Percentiles rank a stretch among this genome's conserved stretches.
Conservation (phyloP, 805 yeast species). For the Candida yuanshanica region DNA sequence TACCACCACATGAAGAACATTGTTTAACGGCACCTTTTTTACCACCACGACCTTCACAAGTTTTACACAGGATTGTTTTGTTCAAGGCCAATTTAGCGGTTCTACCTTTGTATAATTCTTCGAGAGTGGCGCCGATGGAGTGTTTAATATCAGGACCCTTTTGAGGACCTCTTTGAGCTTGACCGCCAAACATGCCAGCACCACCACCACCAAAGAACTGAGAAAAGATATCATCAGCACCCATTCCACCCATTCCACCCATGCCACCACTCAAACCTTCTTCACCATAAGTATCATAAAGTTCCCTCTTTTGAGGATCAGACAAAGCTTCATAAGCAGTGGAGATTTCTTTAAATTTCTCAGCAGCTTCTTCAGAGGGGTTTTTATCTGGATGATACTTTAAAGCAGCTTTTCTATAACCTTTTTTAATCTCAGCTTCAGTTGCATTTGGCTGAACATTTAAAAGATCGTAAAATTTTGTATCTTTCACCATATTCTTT, state of each 20-base stretch:
- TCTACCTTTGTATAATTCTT: conserved; percentile 92
- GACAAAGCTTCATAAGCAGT: conserved; percentile 85
- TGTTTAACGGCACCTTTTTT: conserved; percentile 82
- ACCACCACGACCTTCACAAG: conserved; percentile 96
- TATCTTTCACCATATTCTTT: conserved; percentile 66
- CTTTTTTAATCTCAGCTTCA: conserved; percentile 71
- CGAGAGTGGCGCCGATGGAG: conserved; percentile 76
- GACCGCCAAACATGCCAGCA: conserved; percentile 46
- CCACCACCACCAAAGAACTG: conserved; percentile 85
- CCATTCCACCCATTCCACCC: conserved; percentile 62
- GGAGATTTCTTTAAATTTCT: conserved; percentile 87
- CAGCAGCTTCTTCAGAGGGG: conserved; percentile 87
- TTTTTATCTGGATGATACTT: conserved; percentile 83
- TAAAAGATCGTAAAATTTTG: conserved; percentile 67
- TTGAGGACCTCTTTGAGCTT: conserved; percentile 75
- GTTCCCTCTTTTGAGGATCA: conserved; percentile 81
- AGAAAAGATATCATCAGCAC: conserved; percentile 69
- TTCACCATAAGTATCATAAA: conserved; percentile 87
- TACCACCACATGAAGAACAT: conserved; percentile 85
- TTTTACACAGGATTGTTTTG: conserved; percentile 81
- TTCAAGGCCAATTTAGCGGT: conserved; percentile 89
- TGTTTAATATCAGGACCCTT: conserved; percentile 91
- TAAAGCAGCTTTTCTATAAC: conserved; percentile 75
- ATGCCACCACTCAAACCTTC: conserved; percentile 85
- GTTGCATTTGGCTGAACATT: conserved; percentile 68